A percentile compares a stretch with the other conserved stretches of the same genome.
Conservation (phyloP, 2,329 filamentous ascomycete species). For the Cercospora nicotianae region DNA sequence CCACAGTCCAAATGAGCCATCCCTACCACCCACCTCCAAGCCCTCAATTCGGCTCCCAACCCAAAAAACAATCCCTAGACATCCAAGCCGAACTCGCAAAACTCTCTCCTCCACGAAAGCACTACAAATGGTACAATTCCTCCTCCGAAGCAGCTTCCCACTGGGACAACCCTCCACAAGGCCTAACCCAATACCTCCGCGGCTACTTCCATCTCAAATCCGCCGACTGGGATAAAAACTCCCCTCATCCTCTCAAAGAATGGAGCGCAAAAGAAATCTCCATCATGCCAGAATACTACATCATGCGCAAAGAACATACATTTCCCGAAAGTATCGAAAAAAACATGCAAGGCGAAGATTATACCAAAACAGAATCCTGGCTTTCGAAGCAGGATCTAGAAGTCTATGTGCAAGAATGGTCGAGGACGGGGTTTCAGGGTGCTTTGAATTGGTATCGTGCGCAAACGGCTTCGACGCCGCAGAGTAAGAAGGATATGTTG, state of each 20-base stretch:
- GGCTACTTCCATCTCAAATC: conserved; percentile 70
- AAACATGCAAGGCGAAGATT: conserved; percentile 57
- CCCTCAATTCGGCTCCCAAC: conserved; percentile 52
- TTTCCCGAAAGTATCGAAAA: conserved; percentile 61
- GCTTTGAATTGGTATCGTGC: conserved; percentile 68
- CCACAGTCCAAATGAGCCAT: conserved; percentile 64
- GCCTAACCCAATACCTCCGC: conserved; percentile 60
- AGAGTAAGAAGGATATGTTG: conserved; percentile 54
- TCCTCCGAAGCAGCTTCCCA: conserved; percentile 49
- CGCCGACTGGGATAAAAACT: conserved; percentile 54
- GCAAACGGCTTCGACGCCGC: conserved; percentile 49
- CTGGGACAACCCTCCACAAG: conserved; percentile 52
- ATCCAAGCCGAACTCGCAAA: conserved; percentile 59
- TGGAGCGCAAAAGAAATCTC: conserved; percentile 61
- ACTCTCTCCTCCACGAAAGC: conserved; percentile 60
- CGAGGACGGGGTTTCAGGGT: conserved; percentile 63
- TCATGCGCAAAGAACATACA: conserved; percentile 59
- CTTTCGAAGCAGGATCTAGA: conserved; percentile 58
- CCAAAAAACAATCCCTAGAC: conserved; percentile 39
- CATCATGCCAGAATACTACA: conserved; percentile 66
- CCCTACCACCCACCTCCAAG: conserved; percentile 58
- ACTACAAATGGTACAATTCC: conserved; percentile 69
- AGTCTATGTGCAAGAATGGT: conserved; percentile 63
- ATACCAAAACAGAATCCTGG: conserved; percentile 52
- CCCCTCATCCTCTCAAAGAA: conserved; percentile 53